phyloP scores from a whole-genome alignment of 176 grass and related monocot genomes.

The Ananas comosus region DNA sequence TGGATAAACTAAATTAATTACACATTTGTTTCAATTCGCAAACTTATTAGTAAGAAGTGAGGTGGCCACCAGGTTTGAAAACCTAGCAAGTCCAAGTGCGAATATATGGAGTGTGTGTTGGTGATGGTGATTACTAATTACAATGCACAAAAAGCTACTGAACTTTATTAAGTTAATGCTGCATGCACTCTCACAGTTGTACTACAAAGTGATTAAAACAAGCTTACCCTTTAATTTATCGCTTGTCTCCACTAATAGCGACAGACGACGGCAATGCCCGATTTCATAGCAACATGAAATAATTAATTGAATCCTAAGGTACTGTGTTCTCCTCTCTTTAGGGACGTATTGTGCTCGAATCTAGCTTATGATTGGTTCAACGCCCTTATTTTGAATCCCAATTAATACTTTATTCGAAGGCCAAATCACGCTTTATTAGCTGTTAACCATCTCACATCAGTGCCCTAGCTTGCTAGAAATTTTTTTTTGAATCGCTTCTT shows the following conservation, averaged over 20 bases:
- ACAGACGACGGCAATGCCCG: background rate
- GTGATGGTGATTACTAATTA: too few relatives aligned
- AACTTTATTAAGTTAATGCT: too few relatives aligned
- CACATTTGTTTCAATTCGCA: too few relatives aligned
- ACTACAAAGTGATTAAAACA: background rate
- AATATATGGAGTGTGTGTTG: too few relatives aligned
- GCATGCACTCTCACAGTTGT: background rate
- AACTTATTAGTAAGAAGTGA: too few relatives aligned
- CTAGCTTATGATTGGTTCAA: background rate
- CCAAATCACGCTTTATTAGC: background rate
- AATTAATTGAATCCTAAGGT: background rate
- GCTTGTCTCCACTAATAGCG: background rate
- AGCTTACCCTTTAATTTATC: background rate
- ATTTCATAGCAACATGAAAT: background rate
- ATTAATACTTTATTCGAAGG: background rate
- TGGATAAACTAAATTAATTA: too few relatives aligned
- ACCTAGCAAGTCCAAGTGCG: too few relatives aligned
- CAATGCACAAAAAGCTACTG: too few relatives aligned
- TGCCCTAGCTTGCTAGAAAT: background rate
- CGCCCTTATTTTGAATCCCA: background rate
- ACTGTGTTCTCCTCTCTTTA: background rate
- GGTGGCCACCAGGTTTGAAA: too few relatives aligned
- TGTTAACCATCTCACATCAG: background rate
- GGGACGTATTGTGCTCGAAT: background rate
- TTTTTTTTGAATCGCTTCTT: background rate